Base-by-base conservation (phyloP, 345 rosid species). In the Populus pruinosa region DNA sequence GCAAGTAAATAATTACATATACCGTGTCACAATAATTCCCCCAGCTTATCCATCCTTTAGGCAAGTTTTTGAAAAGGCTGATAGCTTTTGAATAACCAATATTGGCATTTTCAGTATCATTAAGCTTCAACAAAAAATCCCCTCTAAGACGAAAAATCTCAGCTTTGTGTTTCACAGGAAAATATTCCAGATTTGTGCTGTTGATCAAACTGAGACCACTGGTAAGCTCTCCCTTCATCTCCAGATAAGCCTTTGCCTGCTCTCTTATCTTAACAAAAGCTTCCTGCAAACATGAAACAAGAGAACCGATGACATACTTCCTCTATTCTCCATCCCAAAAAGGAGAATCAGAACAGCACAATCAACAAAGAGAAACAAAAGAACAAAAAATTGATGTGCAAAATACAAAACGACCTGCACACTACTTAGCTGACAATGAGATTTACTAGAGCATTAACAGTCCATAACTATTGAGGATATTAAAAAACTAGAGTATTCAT, bases 21-120 rank as follows among this genome's bases (percentile, higher is more conserved):
- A 96, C 99, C 99, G 89, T 84, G 82, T 96, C 98, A 80, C 98
- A 92, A 84, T 96, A 96, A 77, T 88, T 89, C 82, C 99, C 98
- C 99, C 99, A 96, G 87, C 99, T 96, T 88, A 96, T 93, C 99
- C 99, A 96, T 82, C 98, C 99, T 82, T 93, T 96, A 8, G 99
- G 96, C 80, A 92, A 87, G 86, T 90, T 89, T 81, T 94, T 96
- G 90, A 88, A 93, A 81, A 93, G 87, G 83, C 84, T 83, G 83
- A 96, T 90, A 8, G 97, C 97, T 86, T 86, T 89, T 62, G 97
- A 96, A 82, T 93, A 96, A 65, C 94, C 94, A 77, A 83, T 14
- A 76, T 96, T 93, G 71, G 98, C 99, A 82, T 73, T 77, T 85
- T 96, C 99, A 0, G 95, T 82, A 67, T 96, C 98, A 78, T 87